Evolutionary conservation across 805 yeast genomes (phyloP).

Genomic region (Candida bentonensis): DNA sequence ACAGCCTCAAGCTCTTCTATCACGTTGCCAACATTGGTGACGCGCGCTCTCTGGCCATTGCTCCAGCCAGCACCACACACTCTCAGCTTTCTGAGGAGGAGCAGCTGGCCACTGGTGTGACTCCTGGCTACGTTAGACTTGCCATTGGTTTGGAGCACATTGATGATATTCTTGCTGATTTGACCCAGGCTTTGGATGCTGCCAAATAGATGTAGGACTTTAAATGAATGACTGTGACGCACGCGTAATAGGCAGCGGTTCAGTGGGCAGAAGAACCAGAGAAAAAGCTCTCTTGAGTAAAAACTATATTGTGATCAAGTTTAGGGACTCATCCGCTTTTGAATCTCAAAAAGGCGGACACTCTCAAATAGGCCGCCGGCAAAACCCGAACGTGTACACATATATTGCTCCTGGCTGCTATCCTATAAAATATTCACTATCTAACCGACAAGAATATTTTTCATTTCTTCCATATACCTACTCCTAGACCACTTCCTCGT

Average conservation of each 20-base stretch:
- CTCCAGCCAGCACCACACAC: slow-evolving; percentile 94
- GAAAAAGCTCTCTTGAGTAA: too few relatives aligned
- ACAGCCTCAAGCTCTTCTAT: slow-evolving; percentile 69
- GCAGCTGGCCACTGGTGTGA: slow-evolving; percentile 71
- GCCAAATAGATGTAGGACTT: too few relatives aligned
- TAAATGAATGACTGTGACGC: too few relatives aligned
- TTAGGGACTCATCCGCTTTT: neutral
- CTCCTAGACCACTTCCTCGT: neutral
- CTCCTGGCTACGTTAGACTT: slow-evolving; percentile 76
- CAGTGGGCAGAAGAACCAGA: too few relatives aligned
- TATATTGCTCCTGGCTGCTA: too few relatives aligned
- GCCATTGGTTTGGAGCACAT: slow-evolving; percentile 85
- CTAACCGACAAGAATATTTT: neutral
- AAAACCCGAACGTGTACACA: too few relatives aligned
- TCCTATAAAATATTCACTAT: too few relatives aligned
- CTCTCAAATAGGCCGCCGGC: too few relatives aligned
- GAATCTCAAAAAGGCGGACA: neutral
- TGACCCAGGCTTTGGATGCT: slow-evolving; percentile 67
- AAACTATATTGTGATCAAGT: too few relatives aligned
- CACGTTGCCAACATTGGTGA: slow-evolving; percentile 97
- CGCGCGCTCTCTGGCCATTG: slow-evolving; percentile 85
- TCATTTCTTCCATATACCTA: neutral
- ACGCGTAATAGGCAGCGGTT: too few relatives aligned
- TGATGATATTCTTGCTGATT: slow-evolving; percentile 81
- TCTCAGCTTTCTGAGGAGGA: slow-evolving; percentile 78